Base-by-base conservation (phyloP, 305 asterid species). In the Fraxinus sp. region DNA sequence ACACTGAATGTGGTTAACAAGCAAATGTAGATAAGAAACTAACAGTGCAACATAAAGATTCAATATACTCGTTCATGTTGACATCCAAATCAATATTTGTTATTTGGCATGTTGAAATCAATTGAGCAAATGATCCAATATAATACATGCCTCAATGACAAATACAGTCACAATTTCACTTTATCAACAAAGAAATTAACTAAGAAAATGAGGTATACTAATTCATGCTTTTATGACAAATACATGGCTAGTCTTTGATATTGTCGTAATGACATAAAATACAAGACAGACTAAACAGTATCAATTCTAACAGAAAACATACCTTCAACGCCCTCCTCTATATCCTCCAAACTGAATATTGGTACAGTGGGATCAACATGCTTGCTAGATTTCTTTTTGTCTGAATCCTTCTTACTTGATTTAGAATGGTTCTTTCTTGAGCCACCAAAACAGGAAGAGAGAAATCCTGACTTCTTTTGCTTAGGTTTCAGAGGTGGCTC, bases 401-500 rank as follows among this genome's bases (percentile, higher is more conserved):
- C 92, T 3, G 90, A 83, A 66, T 89, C 91, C 79, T 87, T 90
- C 83, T 90, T 88, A 74, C 85, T 88, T 75, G 91, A 88, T 55
- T 78, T 82, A 46, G 92, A 88, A 82, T 81, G 85, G 73, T 84
- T 89, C 91, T 88, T 91, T 86, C 88, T 89, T 37, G 94, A 83
- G 84, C 93, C 89, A 79, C 95, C 92, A 28, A 89, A 93, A 86
- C 94, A 91, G 82, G 93, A 92, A 73, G 97, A 91, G 74, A 93
- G 82, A 78, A 93, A 74, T 75, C 94, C 88, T 80, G 90, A 59
- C 79, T 91, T 92, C 80, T 90, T 87, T 84, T 89, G 84, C 81
- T 92, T 92, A 75, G 93, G 93, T 87, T 88, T 89, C 73, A 82
- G 59, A 33, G 97, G 97, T 79, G 97, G 97, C 76, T 92, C 97